Evolutionary conservation across 2,329 filamentous ascomycete genomes (phyloP).

Genomic region (Geoglossum cookeanum): DNA sequence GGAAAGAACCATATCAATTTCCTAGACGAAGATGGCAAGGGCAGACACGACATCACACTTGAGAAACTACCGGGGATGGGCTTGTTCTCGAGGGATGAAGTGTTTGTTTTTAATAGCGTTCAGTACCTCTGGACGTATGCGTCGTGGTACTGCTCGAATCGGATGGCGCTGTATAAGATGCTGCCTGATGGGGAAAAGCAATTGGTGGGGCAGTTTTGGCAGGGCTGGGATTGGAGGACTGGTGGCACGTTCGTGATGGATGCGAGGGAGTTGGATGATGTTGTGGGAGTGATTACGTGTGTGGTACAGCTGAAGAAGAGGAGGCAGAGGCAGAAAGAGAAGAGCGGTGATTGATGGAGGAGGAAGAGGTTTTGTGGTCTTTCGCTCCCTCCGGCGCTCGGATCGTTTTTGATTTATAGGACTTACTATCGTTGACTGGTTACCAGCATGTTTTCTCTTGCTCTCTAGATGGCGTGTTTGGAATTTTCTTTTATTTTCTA

Average conservation of each 20-base stretch:
- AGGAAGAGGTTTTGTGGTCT: too few relatives aligned
- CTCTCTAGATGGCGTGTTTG: too few relatives aligned
- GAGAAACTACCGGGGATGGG: neutral
- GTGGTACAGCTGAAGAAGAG: constrained; percentile 15
- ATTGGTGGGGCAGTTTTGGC: constrained; percentile 13
- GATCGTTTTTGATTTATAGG: too few relatives aligned
- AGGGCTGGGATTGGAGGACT: constrained; percentile 12
- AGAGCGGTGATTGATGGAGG: neutral
- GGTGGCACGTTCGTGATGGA: constrained; percentile 13
- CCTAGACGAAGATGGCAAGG: neutral
- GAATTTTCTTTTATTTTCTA: too few relatives aligned
- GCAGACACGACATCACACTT: neutral
- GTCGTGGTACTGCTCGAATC: neutral
- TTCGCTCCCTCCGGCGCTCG: too few relatives aligned
- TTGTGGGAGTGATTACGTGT: constrained; percentile 13
- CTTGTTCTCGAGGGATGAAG: neutral
- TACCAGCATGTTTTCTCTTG: too few relatives aligned
- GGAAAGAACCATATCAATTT: neutral
- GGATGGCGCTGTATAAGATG: constrained; percentile 11
- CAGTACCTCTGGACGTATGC: neutral
- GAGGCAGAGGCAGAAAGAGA: constrained; percentile 9
- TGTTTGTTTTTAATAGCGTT: neutral
- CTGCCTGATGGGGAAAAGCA: constrained; percentile 10
- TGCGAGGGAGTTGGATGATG: constrained; percentile 11
- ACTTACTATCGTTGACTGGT: too few relatives aligned